Conservation (phyloP, 1,284 basidiomycete genomes). For the Marasmius tenuissimus region DNA sequence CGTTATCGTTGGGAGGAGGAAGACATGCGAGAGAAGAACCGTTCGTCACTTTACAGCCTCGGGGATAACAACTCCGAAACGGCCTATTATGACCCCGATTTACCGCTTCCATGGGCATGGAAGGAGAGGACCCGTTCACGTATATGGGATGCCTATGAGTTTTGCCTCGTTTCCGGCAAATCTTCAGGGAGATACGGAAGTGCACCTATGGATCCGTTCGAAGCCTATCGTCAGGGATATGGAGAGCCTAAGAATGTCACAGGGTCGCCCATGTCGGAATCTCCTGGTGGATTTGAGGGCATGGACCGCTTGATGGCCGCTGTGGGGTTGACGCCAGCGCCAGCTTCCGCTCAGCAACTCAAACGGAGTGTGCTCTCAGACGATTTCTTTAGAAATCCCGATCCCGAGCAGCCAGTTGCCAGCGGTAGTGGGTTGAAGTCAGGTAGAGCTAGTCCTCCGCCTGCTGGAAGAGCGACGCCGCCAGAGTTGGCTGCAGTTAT, state of each 20-base stretch:
- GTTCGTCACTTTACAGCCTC: conserved; percentile 40
- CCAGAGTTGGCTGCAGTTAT: conserved; percentile 42
- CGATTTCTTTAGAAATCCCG: conserved; percentile 60
- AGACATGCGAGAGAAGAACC: conserved; percentile 54
- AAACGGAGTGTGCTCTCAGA: conserved; percentile 55
- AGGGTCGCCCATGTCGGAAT: conserved; percentile 14
- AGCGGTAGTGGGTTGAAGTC: conserved; percentile 14
- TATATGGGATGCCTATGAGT: conserved; percentile 77
- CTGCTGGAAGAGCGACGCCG: conserved; percentile 20
- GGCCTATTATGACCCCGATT: conserved; percentile 22
- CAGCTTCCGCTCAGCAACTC: conserved; percentile 34
- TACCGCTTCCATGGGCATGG: conserved; percentile 71
- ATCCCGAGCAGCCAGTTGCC: conserved; percentile 16
- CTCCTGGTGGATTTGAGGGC: conserved; percentile 43
- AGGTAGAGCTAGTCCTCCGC: conserved; percentile 22
- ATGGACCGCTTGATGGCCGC: conserved; percentile 71
- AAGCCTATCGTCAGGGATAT: conserved; percentile 1
- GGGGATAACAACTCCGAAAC: conserved; percentile 43
- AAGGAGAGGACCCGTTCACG: conserved; percentile 66
- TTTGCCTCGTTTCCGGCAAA: conserved; percentile 61
- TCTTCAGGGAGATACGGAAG: conserved; percentile 30
- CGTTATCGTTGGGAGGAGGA: conserved; percentile 81
- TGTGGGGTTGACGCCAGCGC: conserved; percentile 55
- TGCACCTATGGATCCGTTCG: conserved; percentile 27
- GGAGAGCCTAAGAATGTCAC: conserved; percentile 20